Evolutionary conservation across 2,329 filamentous ascomycete species (phyloP).

Genomic region (Thyridium curvatum): DNA sequence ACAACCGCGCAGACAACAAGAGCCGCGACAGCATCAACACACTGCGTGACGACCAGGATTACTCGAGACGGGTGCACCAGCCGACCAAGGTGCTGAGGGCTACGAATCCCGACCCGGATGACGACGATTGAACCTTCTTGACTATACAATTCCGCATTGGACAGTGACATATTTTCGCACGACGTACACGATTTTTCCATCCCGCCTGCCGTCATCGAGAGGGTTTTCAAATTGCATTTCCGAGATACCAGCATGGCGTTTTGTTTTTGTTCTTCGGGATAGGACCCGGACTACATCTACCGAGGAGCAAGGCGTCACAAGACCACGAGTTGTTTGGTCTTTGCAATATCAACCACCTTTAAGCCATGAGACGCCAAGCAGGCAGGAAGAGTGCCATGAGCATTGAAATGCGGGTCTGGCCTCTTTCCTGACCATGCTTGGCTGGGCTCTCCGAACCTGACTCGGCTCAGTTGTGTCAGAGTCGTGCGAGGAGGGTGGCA

Average conservation of each 20-base stretch:
- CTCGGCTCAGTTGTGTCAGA: no score
- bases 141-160: not conserved
- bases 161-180: constrained; percentile 14
- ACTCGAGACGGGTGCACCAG: constrained; percentile 52
- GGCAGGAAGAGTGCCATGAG: no score
- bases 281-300: not conserved
- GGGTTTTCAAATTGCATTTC: constrained; percentile 30
- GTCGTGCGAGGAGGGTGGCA: no score
- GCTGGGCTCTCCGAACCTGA: no score
- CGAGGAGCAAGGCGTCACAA: no score
- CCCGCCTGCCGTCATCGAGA: constrained; percentile 13
- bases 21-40: constrained; percentile 60
- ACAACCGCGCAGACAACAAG: constrained; percentile 45
- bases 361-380: no score
- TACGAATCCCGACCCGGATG: constrained; percentile 52
- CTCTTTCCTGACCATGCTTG: no score
- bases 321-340: no score
- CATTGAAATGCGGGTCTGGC: no score
- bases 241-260: constrained; percentile 41
- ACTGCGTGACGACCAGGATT: constrained; percentile 59
- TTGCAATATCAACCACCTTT: no score
- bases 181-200: constrained; percentile 24
- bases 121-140: constrained; percentile 19
- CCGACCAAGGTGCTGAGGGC: constrained; percentile 51
- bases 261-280: constrained; percentile 3